Evolutionary conservation across 306 rosid species (phyloP).

Genomic region (Rubus idaeus): DNA sequence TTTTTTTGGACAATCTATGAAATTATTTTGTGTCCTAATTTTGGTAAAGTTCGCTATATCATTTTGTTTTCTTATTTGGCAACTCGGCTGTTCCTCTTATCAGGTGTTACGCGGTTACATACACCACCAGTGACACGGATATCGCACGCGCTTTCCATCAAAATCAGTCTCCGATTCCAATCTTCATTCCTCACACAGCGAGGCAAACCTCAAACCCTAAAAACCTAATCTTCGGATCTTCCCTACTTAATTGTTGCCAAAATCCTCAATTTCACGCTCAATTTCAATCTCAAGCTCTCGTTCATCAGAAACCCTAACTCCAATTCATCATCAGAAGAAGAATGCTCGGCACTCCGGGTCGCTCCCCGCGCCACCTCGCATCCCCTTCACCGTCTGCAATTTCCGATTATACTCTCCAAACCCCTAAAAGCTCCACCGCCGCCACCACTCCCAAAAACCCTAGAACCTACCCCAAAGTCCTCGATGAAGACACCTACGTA

Average conservation of each 20-base stretch:
- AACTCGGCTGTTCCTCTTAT: no score
- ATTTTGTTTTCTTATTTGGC: no score
- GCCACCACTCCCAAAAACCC: slow-evolving; percentile 20
- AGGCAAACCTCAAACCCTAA: slow-evolving; percentile 13
- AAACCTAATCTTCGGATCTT: neutral
- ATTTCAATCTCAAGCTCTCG: neutral
- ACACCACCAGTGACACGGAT: neutral
- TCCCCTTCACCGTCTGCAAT: slow-evolving; percentile 64
- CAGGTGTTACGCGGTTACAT: neutral
- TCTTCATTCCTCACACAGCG: neutral
- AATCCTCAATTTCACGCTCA: neutral
- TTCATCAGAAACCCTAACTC: slow-evolving; percentile 4
- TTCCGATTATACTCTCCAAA: slow-evolving; percentile 31
- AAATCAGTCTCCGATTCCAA: neutral
- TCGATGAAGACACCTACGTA: slow-evolving; percentile 83
- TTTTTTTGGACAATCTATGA: no score
- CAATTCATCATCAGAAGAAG: slow-evolving; percentile 2
- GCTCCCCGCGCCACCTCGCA: slow-evolving; percentile 83
- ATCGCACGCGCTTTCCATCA: neutral
- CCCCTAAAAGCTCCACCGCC: slow-evolving; percentile 34
- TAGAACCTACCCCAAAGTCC: slow-evolving; percentile 42
- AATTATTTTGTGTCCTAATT: no score
- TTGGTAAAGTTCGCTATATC: no score
- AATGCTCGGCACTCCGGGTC: slow-evolving; percentile 95
- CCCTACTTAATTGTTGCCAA: neutral